Conservation (phyloP, 2,329 filamentous ascomycete genomes). For the Epichloe sibirici region DNA sequence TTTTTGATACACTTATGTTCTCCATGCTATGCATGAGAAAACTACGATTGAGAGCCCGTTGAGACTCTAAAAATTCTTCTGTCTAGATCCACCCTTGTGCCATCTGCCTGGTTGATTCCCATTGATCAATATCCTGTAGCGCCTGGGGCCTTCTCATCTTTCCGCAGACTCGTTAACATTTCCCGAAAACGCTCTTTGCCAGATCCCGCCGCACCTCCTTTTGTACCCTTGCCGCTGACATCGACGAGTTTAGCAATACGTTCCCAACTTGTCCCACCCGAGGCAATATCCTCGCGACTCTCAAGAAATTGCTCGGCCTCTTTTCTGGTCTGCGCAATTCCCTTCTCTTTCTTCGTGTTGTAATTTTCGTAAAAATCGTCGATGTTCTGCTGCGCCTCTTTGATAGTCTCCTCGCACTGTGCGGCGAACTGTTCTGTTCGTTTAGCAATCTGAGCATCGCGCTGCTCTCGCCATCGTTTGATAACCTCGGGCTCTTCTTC, state of each 20-base stretch:
- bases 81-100: background rate
- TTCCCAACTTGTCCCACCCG: conserved; percentile 96
- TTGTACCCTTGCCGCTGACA: conserved; percentile 80
- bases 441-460: conserved; percentile 71
- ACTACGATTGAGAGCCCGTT: too few relatives aligned
- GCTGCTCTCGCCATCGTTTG: conserved; percentile 82
- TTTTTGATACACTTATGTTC: background rate
- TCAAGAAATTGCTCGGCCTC: conserved; percentile 90
- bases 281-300: conserved; percentile 81
- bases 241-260: conserved; percentile 97
- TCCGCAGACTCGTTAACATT: conserved; percentile 72
- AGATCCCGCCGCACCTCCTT: conserved; percentile 76
- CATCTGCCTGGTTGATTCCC: background rate
- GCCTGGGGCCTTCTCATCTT: conserved; percentile 77
- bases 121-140: conserved; percentile 49
- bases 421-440: conserved; percentile 72
- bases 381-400: conserved; percentile 85
- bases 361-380: conserved; percentile 99
- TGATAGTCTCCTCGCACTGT: conserved; percentile 75
- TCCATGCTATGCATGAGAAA: background rate
- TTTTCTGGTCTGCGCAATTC: conserved; percentile 71
- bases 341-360: conserved; percentile 95
- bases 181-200: conserved; percentile 96
- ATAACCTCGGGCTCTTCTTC: conserved; percentile 85
- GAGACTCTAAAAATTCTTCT: background rate